Conservation (phyloP, 225 moss, liverwort and hornwort species). For the Neckera pumila region DNA sequence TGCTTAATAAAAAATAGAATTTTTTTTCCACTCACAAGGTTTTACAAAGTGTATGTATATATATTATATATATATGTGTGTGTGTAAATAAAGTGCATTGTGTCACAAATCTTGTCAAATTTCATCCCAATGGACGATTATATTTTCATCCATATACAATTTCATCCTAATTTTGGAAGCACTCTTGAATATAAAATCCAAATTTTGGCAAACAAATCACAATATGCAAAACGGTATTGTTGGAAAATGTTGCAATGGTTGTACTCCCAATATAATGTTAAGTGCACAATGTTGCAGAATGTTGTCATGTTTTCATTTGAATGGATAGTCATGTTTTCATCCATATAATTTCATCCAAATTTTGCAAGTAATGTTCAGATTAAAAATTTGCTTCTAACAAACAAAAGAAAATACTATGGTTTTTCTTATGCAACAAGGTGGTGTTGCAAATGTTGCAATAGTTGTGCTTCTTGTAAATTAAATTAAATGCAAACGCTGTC, state of each 20-base stretch:
- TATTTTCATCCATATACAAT: neutral
- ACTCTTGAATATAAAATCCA: neutral
- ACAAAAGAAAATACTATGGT: neutral
- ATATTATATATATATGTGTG: neutral
- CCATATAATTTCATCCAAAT: neutral
- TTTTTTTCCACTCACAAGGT: too few species aligned
- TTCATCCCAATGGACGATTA: neutral
- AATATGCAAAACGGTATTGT: neutral
- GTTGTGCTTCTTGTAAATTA: too few species aligned
- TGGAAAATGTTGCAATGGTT: neutral
- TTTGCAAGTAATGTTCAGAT: neutral
- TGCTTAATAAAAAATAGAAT: accelerated
- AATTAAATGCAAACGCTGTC: too few species aligned
- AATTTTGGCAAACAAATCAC: neutral
- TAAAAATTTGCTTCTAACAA: neutral
- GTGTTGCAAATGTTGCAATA: too few species aligned
- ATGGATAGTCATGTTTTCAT: neutral
- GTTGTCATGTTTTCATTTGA: accelerated
- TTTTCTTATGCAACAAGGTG: neutral
- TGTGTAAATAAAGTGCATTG: neutral
- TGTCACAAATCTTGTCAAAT: neutral
- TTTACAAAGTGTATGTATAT: too few species aligned
- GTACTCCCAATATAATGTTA: too few species aligned
- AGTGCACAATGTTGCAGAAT: too few species aligned
- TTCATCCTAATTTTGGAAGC: neutral